Percentiles rank a stretch among this genome's conserved stretches.
Evolutionary conservation across 345 rosid genomes (phyloP).

Genomic region (Aquilaria malaccensis): DNA sequence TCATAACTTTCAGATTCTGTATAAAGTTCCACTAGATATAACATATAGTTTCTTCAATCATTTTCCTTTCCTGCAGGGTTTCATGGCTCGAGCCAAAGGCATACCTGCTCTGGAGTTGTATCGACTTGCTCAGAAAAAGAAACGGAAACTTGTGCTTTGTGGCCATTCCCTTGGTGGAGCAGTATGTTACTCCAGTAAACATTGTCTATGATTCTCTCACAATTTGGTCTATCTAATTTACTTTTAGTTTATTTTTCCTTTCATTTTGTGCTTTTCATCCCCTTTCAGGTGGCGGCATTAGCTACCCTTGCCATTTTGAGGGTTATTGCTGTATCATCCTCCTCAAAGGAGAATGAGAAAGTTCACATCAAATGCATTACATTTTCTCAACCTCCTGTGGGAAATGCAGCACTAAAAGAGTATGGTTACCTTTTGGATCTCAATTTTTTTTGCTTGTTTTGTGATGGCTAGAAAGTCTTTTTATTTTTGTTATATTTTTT

Average conservation of each 20-base stretch:
- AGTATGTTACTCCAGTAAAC: conserved; percentile 37
- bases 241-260: conserved; percentile 5
- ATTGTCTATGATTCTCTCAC: conserved; percentile 11
- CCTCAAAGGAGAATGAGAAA: conserved; percentile 56
- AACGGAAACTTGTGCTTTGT: conserved; percentile 85
- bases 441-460: conserved; percentile 4
- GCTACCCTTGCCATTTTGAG: conserved; percentile 97
- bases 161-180: conserved; percentile 99
- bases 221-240: conserved; percentile 6
- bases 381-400: conserved; percentile 94
- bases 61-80: conserved; percentile 45
- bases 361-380: conserved; percentile 88
- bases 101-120: conserved; percentile 96
- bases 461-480: conserved; percentile 1
- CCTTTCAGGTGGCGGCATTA: conserved; percentile 74
- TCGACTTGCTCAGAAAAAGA: conserved; percentile 93
- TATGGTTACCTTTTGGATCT: conserved; percentile 23
- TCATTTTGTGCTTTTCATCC: neutral
- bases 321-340: conserved; percentile 73
- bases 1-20: too few relatives aligned
- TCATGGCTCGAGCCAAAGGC: conserved; percentile 96
- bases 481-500: neutral
- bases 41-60: neutral
- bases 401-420: conserved; percentile 98
- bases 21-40: too few relatives aligned